phyloP scores from a whole-genome alignment of 2,329 filamentous ascomycete genomes.

The Pleomassaria siparia region DNA sequence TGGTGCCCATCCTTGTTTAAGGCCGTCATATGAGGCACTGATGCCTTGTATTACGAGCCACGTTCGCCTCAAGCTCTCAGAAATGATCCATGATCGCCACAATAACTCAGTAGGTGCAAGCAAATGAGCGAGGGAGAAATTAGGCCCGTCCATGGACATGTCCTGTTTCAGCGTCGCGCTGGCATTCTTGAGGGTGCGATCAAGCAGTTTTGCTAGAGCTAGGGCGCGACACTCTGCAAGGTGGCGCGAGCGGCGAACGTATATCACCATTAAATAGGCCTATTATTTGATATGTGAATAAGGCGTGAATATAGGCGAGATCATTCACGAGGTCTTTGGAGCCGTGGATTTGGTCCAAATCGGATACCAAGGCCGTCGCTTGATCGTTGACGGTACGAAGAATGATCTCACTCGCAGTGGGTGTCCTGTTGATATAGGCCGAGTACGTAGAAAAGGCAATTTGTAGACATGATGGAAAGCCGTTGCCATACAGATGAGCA shows the following conservation, averaged over 20 bases:
- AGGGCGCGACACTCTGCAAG: conserved; percentile 39
- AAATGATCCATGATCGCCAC: conserved; percentile 15
- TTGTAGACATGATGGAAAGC: conserved; percentile 27
- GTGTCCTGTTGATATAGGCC: conserved; percentile 12
- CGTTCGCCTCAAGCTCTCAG: conserved; percentile 15
- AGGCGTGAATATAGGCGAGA: conserved; percentile 38
- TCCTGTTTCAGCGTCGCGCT: not conserved
- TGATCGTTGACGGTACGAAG: conserved; percentile 14
- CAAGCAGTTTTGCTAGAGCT: not conserved
- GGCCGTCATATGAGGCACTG: conserved; percentile 2
- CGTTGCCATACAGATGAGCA: conserved; percentile 24
- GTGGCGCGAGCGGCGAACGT: conserved; percentile 41
- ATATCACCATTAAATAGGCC: conserved; percentile 56
- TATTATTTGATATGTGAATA: conserved; percentile 55
- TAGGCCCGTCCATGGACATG: no score
- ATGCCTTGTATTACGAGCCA: conserved; percentile 10
- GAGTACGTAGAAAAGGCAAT: conserved; percentile 30
- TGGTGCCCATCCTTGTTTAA: conserved; percentile 10
- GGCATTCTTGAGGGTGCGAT: conserved; percentile 4
- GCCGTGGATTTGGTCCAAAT: not conserved
- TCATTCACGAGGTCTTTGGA: conserved; percentile 8
- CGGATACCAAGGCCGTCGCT: conserved; percentile 5
- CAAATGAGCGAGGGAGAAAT: not conserved
- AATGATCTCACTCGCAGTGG: conserved; percentile 11
- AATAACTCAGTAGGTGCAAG: no score